Evolutionary conservation across 192 early-diverging fungal genomes (phyloP), one percentile per base, ranked within the genome.

Genomic region (Polychytrium aggregatum): DNA sequence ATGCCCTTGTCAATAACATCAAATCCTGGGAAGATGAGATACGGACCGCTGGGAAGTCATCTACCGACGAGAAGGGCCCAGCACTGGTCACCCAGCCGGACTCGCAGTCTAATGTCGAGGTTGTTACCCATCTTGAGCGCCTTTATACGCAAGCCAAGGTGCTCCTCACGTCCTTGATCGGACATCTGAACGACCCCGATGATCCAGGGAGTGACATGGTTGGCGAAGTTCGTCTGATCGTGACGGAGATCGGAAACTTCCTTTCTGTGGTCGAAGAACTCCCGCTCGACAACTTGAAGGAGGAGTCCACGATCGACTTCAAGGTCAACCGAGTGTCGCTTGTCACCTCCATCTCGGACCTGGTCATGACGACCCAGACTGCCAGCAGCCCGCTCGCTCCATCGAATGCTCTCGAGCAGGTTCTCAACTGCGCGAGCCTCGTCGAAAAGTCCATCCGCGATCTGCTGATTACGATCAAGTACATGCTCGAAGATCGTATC

Each of bases 291-390:
- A 41, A 62, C 6, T 47, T 68, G 20, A 55, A 57, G 37, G 59
- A 63, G 13, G 62, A 61, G 11, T 45, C 67, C 27, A 53, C 60
- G 6, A 51, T 67, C 17, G 67, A 84, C 14, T 79, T 86, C 56
- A 76, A 77, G 45, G 57, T 66, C 44, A 64, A 75, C 27, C 78
- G 81, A 48, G 70, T 79, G 38, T 49, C 59, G 3, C 58, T 86
- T 25, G 82, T 78, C 68, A 79, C 84, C 52, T 70, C 68, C 38
- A 59, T 85, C 27, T 68, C 82, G 1, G 65, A 65, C 16, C 53
- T 86, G 16, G 73, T 82, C 33, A 79, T 81, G 60, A 64, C 68
- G 8, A 76, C 75, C 22, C 63, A 75, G 29, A 58, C 64, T 5
- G 72, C 78, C 1, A 70, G 82, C 0, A 63, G 62, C 35, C 68